Conservation (phyloP, 768 basidiomycete species). For the Tephrocybe sp. region DNA sequence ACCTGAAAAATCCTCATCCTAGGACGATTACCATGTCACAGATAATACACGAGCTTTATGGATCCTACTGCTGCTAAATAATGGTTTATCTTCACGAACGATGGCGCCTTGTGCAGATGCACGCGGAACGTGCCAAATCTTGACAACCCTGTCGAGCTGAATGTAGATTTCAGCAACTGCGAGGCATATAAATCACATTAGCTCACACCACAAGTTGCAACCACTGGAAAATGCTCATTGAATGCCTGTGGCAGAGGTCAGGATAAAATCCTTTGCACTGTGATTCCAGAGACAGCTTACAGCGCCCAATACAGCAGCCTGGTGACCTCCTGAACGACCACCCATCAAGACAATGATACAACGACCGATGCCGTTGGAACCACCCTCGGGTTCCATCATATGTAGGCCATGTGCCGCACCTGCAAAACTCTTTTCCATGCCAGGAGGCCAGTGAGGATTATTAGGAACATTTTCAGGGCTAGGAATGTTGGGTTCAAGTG, state of each 20-base stretch:
- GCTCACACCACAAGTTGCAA: constrained; percentile 79
- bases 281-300: constrained; percentile 34
- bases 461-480: constrained; percentile 25
- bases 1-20: not conserved
- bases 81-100: constrained; percentile 69
- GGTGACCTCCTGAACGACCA: constrained; percentile 72
- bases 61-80: constrained; percentile 67
- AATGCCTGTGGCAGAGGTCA: constrained; percentile 50
- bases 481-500: constrained; percentile 22
- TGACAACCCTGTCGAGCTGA: constrained; percentile 72
- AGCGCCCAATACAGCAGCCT: constrained; percentile 65
- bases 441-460: constrained; percentile 64
- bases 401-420: constrained; percentile 73
- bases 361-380: constrained; percentile 58
- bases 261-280: constrained; percentile 1
- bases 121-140: constrained; percentile 68
- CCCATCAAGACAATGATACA: constrained; percentile 69
- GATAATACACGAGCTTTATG: constrained; percentile 68
- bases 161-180: not conserved
- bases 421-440: constrained; percentile 47
- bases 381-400: constrained; percentile 58
- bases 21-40: constrained; percentile 51
- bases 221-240: constrained; percentile 59
- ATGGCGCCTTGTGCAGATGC: constrained; percentile 32
- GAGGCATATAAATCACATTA: not conserved